Evolutionary conservation across 2,329 filamentous ascomycete species (phyloP).

Genomic region (Beauveria brongniartii): DNA sequence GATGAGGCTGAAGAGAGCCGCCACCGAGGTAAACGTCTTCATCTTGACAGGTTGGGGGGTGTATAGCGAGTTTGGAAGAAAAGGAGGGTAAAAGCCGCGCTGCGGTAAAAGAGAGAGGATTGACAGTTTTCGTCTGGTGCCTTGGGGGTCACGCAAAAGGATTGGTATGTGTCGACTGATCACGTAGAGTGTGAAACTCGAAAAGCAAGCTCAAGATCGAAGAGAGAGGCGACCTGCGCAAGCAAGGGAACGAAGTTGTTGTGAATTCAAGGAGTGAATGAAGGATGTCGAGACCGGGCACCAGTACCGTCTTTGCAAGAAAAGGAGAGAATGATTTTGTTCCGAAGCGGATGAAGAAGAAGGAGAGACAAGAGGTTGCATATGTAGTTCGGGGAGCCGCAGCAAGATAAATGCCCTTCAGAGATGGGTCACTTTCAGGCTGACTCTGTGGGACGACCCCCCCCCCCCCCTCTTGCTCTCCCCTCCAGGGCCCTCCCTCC

Average conservation of each 20-base stretch:
- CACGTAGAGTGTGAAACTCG: background rate
- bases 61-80: background rate
- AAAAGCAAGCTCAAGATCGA: background rate
- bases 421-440: background rate
- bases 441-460: background rate
- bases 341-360: conserved; percentile 4
- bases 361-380: background rate
- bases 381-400: background rate
- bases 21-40: conserved; percentile 4
- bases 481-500: background rate
- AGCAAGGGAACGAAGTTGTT: background rate
- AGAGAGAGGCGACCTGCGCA: conserved; percentile 10
- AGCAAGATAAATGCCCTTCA: background rate
- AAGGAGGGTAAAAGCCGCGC: background rate
- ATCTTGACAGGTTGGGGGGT: background rate
- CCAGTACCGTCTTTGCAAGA: conserved; percentile 7
- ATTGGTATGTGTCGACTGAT: background rate
- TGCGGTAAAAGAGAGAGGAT: background rate
- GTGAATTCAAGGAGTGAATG: conserved; percentile 4
- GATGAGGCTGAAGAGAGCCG: conserved; percentile 10
- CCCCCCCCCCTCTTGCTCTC: background rate
- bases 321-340: background rate
- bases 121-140: background rate
- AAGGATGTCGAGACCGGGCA: conserved; percentile 1
- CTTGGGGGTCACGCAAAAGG: background rate